Conservation (phyloP, 306 rosid species). For the Cyamopsis tetragonoloba region DNA sequence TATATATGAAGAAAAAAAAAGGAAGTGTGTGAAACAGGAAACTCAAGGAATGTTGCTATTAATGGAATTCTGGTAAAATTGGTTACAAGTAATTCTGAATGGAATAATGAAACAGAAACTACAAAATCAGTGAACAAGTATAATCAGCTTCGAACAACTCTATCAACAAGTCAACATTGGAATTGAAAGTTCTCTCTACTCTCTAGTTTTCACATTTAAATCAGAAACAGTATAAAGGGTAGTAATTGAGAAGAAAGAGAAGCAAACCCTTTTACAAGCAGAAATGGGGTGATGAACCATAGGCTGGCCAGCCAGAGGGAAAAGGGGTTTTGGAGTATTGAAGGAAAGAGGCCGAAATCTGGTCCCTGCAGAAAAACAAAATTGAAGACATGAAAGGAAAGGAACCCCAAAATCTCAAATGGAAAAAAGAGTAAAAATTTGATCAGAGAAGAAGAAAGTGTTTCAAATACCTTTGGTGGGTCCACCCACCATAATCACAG, state of each 20-base stretch:
- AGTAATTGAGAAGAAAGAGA: slow-evolving; percentile 11
- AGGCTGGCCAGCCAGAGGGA: slow-evolving; percentile 95
- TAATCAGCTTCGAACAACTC: no score
- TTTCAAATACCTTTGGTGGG: slow-evolving; percentile 76
- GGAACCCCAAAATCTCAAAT: slow-evolving; percentile 10
- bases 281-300: slow-evolving; percentile 96
- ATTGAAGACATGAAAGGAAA: not conserved
- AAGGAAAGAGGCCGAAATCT: slow-evolving; percentile 98
- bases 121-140: no score
- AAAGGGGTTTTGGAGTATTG: slow-evolving; percentile 93
- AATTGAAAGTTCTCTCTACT: slow-evolving; percentile 8
- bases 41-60: no score
- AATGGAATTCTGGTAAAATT: no score
- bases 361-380: slow-evolving; percentile 64
- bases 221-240: not conserved
- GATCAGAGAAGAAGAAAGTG: not conserved
- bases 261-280: slow-evolving; percentile 85
- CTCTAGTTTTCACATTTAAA: not conserved
- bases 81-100: no score
- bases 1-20: not conserved
- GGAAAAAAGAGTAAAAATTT: slow-evolving; percentile 4
- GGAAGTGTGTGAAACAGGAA: no score
- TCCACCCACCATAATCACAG: slow-evolving; percentile 98
- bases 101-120: no score
- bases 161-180: slow-evolving; percentile 25